Percentiles rank a stretch among this genome's conserved stretches.
These are phyloP conservation scores for Porcisia hertigi DNA, from an alignment of 208 protist genomes.

Conservation along the genomic window DNA sequence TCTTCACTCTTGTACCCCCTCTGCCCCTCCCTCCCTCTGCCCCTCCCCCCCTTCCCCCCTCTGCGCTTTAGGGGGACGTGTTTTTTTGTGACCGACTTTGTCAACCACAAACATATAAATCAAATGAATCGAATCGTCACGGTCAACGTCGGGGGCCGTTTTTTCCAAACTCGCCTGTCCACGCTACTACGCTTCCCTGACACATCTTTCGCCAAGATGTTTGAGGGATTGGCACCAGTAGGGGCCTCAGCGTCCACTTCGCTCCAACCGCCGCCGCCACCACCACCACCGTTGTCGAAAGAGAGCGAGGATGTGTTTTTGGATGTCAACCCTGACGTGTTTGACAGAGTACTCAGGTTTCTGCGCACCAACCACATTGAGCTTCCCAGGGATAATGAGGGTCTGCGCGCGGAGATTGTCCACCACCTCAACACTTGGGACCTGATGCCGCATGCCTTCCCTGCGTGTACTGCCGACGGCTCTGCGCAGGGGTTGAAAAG, in stretches of 20 bases:
- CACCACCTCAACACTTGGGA: constrained; percentile 67
- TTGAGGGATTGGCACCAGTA: constrained; percentile 19
- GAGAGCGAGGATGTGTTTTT: constrained; percentile 62
- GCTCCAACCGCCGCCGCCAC: constrained; percentile 1
- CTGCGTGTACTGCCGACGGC: constrained; percentile 18
- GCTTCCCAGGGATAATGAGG: constrained; percentile 66
- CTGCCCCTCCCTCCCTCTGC: no score
- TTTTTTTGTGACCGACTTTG: no score
- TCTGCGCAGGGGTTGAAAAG: constrained; percentile 11
- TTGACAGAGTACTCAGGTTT: constrained; percentile 75
- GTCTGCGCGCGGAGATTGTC: constrained; percentile 69
- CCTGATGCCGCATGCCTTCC: constrained; percentile 73
- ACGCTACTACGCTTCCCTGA: constrained; percentile 73
- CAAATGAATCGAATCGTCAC: constrained; percentile 42
- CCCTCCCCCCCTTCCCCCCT: no score
- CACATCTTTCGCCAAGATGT: constrained; percentile 68
- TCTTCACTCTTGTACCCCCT: background rate
- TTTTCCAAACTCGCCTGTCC: constrained; percentile 66
- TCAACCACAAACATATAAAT: no score
- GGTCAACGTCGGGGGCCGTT: constrained; percentile 71
- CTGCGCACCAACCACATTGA: constrained; percentile 61
- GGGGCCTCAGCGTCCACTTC: background rate
- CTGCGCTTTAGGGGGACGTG: no score
- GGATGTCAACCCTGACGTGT: constrained; percentile 79
- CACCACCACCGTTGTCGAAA: background rate